Evolutionary conservation across 371 early-diverging fungal species (phyloP), one percentile per base, ranked within the genome.

Genomic region (Rhizopus stolonifer): DNA sequence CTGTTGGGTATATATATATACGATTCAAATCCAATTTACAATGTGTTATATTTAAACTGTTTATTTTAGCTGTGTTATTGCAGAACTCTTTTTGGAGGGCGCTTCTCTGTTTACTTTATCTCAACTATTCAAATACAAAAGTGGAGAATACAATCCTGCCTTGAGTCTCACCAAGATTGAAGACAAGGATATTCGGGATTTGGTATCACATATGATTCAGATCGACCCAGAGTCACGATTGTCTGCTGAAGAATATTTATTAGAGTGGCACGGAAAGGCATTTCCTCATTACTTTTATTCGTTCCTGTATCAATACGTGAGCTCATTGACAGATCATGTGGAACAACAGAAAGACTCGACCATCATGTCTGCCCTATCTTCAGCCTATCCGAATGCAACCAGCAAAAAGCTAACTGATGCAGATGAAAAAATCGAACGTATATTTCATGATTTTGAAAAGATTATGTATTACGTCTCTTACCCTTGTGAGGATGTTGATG

Each of bases 1-100:
- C 93, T 0, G 72, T 91, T n/a, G 98, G 97, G 86, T 89, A 81
- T 31, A 31, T 11, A 21, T n/a, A 42, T 10, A 23, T 5, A 23
- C 13, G 21, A 22, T 33, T 18, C 9, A 14, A 36, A 11, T 4
- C 4, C 4, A 10, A 11, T 0, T 36, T n/a, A n/a, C n/a, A n/a
- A n/a, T n/a, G n/a, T n/a, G n/a, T n/a, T 15, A 38, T 38, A 11
- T 15, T n/a, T 38, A 38, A 11, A 38, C 17, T 38, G 8, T 23
- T 25, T 1, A 7, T 14, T 15, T 3, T 66, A 89, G 92, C 6
- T 97, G 98, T 64, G 93, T 95, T 0, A 88, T 98, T 56, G 95
- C 94, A 2, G 98, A 98, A 62, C 69, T 98, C 2, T 94, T 94
- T 60, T 66, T 95, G 25, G 98, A 96, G 56, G 93, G 96, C 3